phyloP scores from a whole-genome alignment of 371 early-diverging fungal genomes.

The Blyttiomyces sp. region DNA sequence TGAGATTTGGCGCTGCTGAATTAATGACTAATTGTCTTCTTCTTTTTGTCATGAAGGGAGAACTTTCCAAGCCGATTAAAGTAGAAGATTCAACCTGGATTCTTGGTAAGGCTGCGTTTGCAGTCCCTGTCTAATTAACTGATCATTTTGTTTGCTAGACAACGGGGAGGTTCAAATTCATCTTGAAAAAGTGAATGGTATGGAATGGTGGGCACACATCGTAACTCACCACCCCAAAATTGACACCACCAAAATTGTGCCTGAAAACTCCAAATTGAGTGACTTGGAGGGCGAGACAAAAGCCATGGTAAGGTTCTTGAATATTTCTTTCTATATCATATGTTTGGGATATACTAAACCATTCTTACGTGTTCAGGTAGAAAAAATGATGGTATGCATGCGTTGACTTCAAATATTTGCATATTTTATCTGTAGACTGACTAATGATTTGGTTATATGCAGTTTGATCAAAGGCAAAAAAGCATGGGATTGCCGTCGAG shows the following conservation, averaged over 20 bases:
- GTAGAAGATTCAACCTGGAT: constrained; percentile 86
- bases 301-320: constrained; percentile 63
- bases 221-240: constrained; percentile 77
- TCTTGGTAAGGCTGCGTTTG: constrained; percentile 52
- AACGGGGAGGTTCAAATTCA: constrained; percentile 71
- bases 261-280: constrained; percentile 83
- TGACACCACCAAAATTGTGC: constrained; percentile 78
- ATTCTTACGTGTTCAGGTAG: constrained; percentile 22
- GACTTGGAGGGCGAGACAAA: constrained; percentile 91
- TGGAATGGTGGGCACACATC: constrained; percentile 92
- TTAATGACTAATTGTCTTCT: too few relatives aligned
- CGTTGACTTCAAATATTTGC: background rate
- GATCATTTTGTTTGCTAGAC: constrained; percentile 40
- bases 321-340: background rate
- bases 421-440: background rate
- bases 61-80: constrained; percentile 66
- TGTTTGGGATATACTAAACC: background rate
- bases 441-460: background rate
- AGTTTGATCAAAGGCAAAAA: constrained; percentile 93
- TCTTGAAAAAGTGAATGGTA: constrained; percentile 77
- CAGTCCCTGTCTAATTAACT: background rate
- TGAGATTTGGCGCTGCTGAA: background rate
- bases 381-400: constrained; percentile 57
- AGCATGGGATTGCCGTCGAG: constrained; percentile 75
- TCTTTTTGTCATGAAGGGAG: constrained; percentile 51